A percentile compares a stretch with the other conserved stretches of the same genome.
Evolutionary conservation across 352 stramenopile species (phyloP).

Genomic region (Globisporangium mamillatum): DNA sequence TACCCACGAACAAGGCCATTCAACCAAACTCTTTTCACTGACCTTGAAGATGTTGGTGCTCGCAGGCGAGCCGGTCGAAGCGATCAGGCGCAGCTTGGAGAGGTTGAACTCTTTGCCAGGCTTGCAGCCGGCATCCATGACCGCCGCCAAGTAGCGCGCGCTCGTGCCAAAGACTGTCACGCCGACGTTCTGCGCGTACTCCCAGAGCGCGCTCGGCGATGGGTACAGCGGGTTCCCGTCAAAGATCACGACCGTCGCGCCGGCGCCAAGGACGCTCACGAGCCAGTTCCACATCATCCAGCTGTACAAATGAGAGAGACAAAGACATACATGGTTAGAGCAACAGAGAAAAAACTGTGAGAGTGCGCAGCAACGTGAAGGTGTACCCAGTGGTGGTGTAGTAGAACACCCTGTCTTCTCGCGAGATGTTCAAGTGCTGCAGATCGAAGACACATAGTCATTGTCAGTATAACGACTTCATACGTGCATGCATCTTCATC

Average conservation of each 20-base stretch:
- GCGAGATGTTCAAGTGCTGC: conserved; percentile 64
- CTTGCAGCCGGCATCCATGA: conserved; percentile 66
- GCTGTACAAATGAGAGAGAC: conserved; percentile 7
- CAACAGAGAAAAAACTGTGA: not conserved
- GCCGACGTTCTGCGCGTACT: conserved; percentile 53
- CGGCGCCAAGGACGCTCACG: conserved; percentile 62
- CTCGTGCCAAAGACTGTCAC: conserved; percentile 74
- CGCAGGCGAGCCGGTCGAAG: conserved; percentile 68
- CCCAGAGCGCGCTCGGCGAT: conserved; percentile 47
- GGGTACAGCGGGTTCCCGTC: conserved; percentile 76
- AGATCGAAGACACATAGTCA: not conserved
- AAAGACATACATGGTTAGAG: not conserved
- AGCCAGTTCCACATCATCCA: conserved; percentile 92
- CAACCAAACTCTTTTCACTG: not conserved
- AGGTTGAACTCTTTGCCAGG: conserved; percentile 64
- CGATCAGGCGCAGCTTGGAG: conserved; percentile 62
- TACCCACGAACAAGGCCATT: not conserved
- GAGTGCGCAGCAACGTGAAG: not conserved
- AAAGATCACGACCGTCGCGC: conserved; percentile 74
- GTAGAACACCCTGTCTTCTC: conserved; percentile 73
- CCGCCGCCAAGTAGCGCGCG: conserved; percentile 67
- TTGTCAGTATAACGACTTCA: not conserved
- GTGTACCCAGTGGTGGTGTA: conserved; percentile 68
- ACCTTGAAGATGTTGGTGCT: conserved; percentile 79
- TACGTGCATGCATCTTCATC: not conserved